Percentiles rank a stretch among this genome's conserved stretches.
Conservation (phyloP, 2,329 filamentous ascomycete species). For the Penicillium crustosum region DNA sequence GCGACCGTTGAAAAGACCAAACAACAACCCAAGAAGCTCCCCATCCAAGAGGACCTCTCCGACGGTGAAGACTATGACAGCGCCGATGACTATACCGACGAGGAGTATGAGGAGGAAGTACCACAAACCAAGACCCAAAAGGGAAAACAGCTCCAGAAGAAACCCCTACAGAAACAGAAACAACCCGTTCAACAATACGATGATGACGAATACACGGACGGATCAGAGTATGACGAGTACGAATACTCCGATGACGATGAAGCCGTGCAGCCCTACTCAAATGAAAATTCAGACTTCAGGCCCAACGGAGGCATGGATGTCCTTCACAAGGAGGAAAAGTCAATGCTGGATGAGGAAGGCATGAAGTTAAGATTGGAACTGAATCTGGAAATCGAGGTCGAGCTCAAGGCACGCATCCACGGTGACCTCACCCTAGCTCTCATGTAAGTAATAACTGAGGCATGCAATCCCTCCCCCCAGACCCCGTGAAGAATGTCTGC, state of each 20-base stretch:
- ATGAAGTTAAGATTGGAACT: constrained; percentile 59
- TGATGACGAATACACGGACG: constrained; percentile 33
- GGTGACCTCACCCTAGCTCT: constrained; percentile 60
- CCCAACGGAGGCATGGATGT: constrained; percentile 30
- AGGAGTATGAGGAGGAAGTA: constrained; percentile 21
- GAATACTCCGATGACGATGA: constrained; percentile 26
- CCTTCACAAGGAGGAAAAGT: constrained; percentile 30
- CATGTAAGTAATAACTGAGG: constrained; percentile 38
- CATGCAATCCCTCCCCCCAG: neutral
- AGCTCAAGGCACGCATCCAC: constrained; percentile 65
- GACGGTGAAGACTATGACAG: constrained; percentile 33
- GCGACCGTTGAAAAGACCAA: constrained; percentile 33
- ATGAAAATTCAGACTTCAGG: constrained; percentile 27
- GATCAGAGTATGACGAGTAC: constrained; percentile 34
- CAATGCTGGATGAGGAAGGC: constrained; percentile 41
- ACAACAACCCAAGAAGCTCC: constrained; percentile 26
- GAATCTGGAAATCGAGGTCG: constrained; percentile 63
- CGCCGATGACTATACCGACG: constrained; percentile 32
- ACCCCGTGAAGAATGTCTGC: constrained; percentile 6
- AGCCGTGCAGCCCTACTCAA: constrained; percentile 30
- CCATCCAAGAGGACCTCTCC: constrained; percentile 29
- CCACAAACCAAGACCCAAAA: constrained; percentile 13
- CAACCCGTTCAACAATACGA: constrained; percentile 21
- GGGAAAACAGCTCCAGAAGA: constrained; percentile 13
- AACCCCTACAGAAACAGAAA: constrained; percentile 18